Base-by-base conservation (phyloP, 148 eudicot species). In the Persicaria tinctoria region DNA sequence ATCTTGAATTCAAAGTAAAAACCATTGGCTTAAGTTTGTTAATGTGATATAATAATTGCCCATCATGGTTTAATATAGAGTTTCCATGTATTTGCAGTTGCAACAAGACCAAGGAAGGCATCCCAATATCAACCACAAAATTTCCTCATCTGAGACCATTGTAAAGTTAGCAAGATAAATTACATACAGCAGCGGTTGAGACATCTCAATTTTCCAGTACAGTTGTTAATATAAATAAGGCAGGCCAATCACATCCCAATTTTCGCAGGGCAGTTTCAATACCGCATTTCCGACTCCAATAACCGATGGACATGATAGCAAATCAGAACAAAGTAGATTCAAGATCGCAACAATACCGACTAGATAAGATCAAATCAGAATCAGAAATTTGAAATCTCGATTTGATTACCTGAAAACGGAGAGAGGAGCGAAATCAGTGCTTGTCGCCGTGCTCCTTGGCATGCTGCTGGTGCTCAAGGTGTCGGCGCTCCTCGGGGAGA, bases 401-500 rank as follows among this genome's bases (percentile, higher is more conserved):
- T 66, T 66, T 16, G 68, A 63, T 47, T 5, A 49, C 74, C 74
- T 49, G 74, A 51, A 32, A 12, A 11, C 3, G 23, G 27, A 46
- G 76, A 45, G 51, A 6, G 16, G 47, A 8, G 51, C 48, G n/a
- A 5, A 41, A 66, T 66, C 48, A 66, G 13, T 66, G 51, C 23
- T 38, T 44, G 44, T 62, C 88, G 17, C 82, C 88, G 71, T 85
- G 85, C 63, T 89, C 82, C 79, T 86, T 79, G 78, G 85, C 89
- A 75, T 92, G 93, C 79, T 88, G 83, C 68, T 79, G 77, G 78
- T 90, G 97, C 74, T 82, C 87, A 56, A 93, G 96, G 76, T 93
- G 98, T 55, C 98, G 96, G 11, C 96, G 96, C 82, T 93, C 98
- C 85, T 93, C 98, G 51, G 98, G 98, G 38, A 93, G 91, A 45